Evolutionary conservation across 23 red algal genomes (phyloP).

Genomic region (Gracilaria domingensis): DNA sequence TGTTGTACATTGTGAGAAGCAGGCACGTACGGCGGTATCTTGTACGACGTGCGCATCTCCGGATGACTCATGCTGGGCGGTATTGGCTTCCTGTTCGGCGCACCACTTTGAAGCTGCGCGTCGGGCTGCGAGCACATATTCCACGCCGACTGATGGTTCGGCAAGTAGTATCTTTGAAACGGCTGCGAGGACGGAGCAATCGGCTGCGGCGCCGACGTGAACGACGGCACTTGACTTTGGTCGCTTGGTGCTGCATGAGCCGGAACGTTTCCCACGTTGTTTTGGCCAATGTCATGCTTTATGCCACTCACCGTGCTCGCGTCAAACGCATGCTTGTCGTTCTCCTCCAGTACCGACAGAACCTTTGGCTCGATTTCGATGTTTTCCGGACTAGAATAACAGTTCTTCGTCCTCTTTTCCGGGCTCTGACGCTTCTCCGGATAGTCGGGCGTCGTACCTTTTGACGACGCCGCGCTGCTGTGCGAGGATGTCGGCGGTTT

Average conservation of each 20-base stretch:
- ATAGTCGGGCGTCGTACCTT: neutral
- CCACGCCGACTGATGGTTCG: neutral
- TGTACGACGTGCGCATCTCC: neutral
- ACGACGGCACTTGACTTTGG: neutral
- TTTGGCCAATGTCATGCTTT: neutral
- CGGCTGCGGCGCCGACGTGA: neutral
- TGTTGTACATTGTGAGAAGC: neutral
- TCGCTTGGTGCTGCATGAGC: neutral
- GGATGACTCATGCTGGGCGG: conserved; percentile 15
- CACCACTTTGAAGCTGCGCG: neutral
- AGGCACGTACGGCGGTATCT: neutral
- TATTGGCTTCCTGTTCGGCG: neutral
- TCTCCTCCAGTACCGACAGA: neutral
- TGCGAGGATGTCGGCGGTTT: neutral
- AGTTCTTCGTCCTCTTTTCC: neutral
- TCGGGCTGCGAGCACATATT: neutral
- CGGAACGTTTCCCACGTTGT: neutral
- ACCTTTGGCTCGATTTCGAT: conserved; percentile 16
- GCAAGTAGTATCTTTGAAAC: neutral
- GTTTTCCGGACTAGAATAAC: conserved; percentile 12
- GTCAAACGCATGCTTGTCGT: conserved; percentile 13
- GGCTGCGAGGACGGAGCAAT: neutral
- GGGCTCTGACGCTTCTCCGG: neutral
- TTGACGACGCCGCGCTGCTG: neutral
- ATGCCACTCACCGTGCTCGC: neutral